Evolutionary conservation across 78 protist species (phyloP).

Genomic region (Diacronema lutheri): DNA sequence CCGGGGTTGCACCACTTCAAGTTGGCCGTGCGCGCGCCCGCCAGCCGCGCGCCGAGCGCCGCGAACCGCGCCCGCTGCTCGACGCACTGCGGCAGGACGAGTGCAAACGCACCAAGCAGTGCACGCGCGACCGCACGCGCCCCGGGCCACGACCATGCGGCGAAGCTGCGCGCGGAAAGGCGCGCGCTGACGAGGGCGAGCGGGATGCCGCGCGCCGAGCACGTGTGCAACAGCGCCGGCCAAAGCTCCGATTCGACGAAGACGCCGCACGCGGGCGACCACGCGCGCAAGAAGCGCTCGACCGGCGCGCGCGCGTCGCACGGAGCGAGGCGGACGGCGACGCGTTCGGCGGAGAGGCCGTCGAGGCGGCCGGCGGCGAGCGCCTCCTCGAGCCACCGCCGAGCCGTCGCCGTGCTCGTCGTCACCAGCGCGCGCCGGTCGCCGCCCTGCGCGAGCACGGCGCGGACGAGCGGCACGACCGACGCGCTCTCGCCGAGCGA

Average conservation of each 20-base stretch:
- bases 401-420: background rate
- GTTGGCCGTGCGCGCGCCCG: background rate
- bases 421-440: background rate
- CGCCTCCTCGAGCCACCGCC: too few relatives aligned
- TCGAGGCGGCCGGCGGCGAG: too few relatives aligned
- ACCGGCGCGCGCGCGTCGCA: background rate
- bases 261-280: background rate
- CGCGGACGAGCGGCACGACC: background rate
- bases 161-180: background rate
- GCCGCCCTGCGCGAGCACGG: background rate
- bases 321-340: background rate
- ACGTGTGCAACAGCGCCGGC: background rate
- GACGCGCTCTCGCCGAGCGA: background rate
- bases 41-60: background rate
- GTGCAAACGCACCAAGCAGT: too few relatives aligned
- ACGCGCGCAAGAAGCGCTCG: background rate
- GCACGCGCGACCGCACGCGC: background rate
- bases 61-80: background rate
- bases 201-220: background rate
- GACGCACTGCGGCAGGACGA: background rate
- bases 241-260: slow-evolving; percentile 1
- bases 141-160: background rate
- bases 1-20: background rate
- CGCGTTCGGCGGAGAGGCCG: background rate
- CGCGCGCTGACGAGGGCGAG: slow-evolving; percentile 1